Conservation (phyloP, 352 stramenopile genomes). For the Phytophthora citrophthora region DNA sequence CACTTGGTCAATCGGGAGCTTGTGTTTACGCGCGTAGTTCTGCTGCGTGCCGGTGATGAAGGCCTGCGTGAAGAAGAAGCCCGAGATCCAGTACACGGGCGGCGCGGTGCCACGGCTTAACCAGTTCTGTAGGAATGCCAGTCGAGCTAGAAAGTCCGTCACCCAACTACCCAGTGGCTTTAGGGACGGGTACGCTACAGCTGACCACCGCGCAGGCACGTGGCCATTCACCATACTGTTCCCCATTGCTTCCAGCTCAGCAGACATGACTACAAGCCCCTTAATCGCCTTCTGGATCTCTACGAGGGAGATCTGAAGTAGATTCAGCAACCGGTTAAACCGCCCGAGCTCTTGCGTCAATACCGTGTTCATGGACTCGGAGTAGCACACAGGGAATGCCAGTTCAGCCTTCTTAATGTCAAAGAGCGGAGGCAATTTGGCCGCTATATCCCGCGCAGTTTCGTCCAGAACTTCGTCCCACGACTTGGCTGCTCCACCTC, state of each 20-base stretch:
- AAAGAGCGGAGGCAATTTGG: constrained; percentile 75
- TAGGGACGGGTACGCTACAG: constrained; percentile 90
- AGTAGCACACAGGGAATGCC: constrained; percentile 83
- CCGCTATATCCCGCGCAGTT: constrained; percentile 88
- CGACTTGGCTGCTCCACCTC: constrained; percentile 76
- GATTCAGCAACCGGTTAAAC: constrained; percentile 88
- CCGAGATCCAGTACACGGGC: constrained; percentile 93
- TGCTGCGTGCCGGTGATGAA: constrained; percentile 95
- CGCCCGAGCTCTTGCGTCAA: constrained; percentile 91
- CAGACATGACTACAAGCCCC: constrained; percentile 93
- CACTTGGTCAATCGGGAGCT: constrained; percentile 92
- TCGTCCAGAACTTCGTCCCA: constrained; percentile 91
- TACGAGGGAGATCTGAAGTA: constrained; percentile 80
- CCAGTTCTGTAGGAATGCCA: constrained; percentile 88
- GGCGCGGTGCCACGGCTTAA: constrained; percentile 76
- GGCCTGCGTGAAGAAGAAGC: constrained; percentile 95
- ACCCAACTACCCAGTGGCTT: constrained; percentile 94
- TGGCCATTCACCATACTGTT: constrained; percentile 94
- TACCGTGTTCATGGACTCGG: constrained; percentile 91
- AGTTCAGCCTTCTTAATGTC: constrained; percentile 92
- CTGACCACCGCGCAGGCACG: constrained; percentile 86
- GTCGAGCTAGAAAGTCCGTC: constrained; percentile 87
- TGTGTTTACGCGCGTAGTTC: constrained; percentile 92
- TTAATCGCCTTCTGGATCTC: constrained; percentile 94
- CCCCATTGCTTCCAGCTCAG: constrained; percentile 93